Conservation (phyloP, 495 filamentous ascomycete species). For the Rhizodiscina lignyota region DNA sequence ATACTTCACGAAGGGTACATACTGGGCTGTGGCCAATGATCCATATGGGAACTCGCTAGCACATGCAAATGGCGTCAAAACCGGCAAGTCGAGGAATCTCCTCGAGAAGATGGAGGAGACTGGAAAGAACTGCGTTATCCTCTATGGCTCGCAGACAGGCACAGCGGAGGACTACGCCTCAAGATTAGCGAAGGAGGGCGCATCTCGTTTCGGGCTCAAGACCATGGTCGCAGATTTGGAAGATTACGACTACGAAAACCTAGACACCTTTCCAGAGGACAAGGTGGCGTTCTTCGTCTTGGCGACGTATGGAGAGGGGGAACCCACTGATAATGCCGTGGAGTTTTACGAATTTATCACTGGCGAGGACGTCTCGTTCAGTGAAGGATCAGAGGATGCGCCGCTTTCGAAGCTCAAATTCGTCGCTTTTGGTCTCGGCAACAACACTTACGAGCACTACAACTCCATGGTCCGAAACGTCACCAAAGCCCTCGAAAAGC, state of each 20-base stretch:
- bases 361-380: slow-evolving; percentile 65
- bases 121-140: slow-evolving; percentile 93
- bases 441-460: slow-evolving; percentile 99
- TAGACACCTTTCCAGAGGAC: slow-evolving; percentile 76
- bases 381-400: slow-evolving; percentile 51
- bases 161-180: slow-evolving; percentile 98
- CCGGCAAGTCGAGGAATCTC: slow-evolving; percentile 83
- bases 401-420: slow-evolving; percentile 77
- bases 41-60: slow-evolving; percentile 63
- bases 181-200: slow-evolving; percentile 92
- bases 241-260: slow-evolving; percentile 93
- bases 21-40: slow-evolving; percentile 78
- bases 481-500: slow-evolving; percentile 57
- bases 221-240: slow-evolving; percentile 98
- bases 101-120: slow-evolving; percentile 90
- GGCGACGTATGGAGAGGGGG: slow-evolving; percentile 95
- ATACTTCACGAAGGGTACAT: slow-evolving; percentile 93
- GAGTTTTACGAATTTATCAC: slow-evolving; percentile 97
- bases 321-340: slow-evolving; percentile 96
- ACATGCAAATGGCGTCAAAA: slow-evolving; percentile 50
- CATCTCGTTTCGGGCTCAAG: slow-evolving; percentile 88
- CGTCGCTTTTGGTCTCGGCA: slow-evolving; percentile 87
- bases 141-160: slow-evolving; percentile 96
- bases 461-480: slow-evolving; percentile 95
- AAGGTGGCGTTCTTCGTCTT: slow-evolving; percentile 91